Evolutionary conservation across 2,329 filamentous ascomycete genomes (phyloP).

Genomic region (Aureobasidium zeae): DNA sequence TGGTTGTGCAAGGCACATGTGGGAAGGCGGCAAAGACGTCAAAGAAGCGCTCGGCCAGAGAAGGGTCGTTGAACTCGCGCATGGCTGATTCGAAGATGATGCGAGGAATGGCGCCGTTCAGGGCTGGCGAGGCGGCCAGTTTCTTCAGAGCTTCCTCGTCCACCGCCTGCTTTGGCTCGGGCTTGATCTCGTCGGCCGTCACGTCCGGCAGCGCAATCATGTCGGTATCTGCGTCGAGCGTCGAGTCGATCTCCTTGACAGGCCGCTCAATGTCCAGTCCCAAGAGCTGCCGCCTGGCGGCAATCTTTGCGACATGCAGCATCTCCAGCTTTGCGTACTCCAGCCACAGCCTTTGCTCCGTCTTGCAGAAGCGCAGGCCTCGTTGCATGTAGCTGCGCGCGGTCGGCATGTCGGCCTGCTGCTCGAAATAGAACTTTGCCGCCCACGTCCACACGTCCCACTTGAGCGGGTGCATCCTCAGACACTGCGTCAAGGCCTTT

Average conservation of each 20-base stretch:
- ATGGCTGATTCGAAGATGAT: constrained; percentile 83
- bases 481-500: constrained; percentile 54
- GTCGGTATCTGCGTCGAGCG: constrained; percentile 39
- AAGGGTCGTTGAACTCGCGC: constrained; percentile 58
- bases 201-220: constrained; percentile 51
- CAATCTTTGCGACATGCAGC: constrained; percentile 78
- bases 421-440: constrained; percentile 68
- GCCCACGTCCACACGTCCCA: constrained; percentile 75
- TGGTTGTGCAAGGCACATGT: constrained; percentile 53
- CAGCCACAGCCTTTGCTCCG: constrained; percentile 65
- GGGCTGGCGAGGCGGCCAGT: constrained; percentile 62
- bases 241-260: constrained; percentile 34
- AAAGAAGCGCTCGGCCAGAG: constrained; percentile 68
- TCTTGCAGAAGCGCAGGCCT: constrained; percentile 80
- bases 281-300: constrained; percentile 59
- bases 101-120: constrained; percentile 86
- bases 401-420: constrained; percentile 75
- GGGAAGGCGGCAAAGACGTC: constrained; percentile 65
- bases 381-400: constrained; percentile 81
- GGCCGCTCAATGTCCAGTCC: constrained; percentile 47
- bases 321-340: constrained; percentile 89
- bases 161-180: constrained; percentile 39
- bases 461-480: constrained; percentile 79
- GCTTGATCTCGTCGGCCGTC: constrained; percentile 54
- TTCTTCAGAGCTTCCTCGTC: constrained; percentile 52